Percentiles rank a stretch among this genome's conserved stretches.
These are phyloP conservation scores for Pittosporum tobira DNA, from an alignment of 129 eudicot species.

Conservation along the genomic window DNA sequence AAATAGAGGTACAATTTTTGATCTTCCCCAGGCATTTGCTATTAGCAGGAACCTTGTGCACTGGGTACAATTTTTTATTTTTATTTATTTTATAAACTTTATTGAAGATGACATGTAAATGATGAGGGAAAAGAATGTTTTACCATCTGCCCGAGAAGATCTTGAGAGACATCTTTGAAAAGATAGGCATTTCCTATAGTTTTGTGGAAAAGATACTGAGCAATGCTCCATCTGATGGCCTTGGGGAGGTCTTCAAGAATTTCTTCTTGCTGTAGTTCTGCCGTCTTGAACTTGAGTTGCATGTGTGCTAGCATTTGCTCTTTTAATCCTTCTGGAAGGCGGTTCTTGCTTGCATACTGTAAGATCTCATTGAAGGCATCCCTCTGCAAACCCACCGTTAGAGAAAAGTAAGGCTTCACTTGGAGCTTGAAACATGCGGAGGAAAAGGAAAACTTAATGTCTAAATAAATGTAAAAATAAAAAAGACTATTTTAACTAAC, in stretches of 20 bases:
- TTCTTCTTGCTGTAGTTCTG: constrained; percentile 70
- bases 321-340: constrained; percentile 62
- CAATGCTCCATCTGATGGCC: constrained; percentile 73
- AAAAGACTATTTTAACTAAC: too few relatives aligned
- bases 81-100: too few relatives aligned
- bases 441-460: too few relatives aligned
- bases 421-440: too few relatives aligned
- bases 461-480: too few relatives aligned
- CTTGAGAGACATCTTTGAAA: constrained; percentile 67
- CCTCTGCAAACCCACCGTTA: constrained; percentile 35
- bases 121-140: background rate
- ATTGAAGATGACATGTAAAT: too few relatives aligned
- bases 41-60: too few relatives aligned
- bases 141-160: constrained; percentile 73
- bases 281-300: constrained; percentile 68
- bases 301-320: constrained; percentile 76
- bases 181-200: constrained; percentile 60
- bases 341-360: constrained; percentile 59
- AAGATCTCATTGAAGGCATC: constrained; percentile 60
- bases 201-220: constrained; percentile 55
- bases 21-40: too few relatives aligned
- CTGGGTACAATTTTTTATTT: too few relatives aligned
- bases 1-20: too few relatives aligned
- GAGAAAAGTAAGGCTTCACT: too few relatives aligned
- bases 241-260: constrained; percentile 55